These are phyloP conservation scores for Leccinum arenicola DNA, from an alignment of 768 basidiomycete genomes.

Conservation along the genomic window DNA sequence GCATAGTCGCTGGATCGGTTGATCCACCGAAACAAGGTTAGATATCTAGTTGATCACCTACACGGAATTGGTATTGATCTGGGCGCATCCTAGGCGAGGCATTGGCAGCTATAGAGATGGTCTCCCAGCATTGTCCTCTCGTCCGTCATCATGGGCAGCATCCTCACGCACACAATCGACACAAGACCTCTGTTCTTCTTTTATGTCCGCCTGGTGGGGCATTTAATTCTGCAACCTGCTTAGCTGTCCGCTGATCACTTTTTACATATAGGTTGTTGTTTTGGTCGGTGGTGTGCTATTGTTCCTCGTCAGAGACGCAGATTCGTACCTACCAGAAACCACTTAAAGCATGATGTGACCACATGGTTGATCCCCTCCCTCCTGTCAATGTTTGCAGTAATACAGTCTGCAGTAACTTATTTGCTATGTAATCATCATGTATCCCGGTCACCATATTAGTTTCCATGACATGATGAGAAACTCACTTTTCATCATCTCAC, in stretches of 20 bases:
- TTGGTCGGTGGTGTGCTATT: constrained; percentile 13
- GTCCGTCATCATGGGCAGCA: constrained; percentile 29
- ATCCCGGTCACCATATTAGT: no score
- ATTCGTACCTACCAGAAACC: constrained; percentile 16
- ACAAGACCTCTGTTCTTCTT: constrained; percentile 21
- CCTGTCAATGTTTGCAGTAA: neutral
- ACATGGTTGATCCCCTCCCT: no score
- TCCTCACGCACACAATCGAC: constrained; percentile 23
- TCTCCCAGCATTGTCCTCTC: constrained; percentile 20
- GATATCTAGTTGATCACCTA: neutral
- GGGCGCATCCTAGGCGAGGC: constrained; percentile 20
- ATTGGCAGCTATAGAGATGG: constrained; percentile 29
- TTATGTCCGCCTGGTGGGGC: constrained; percentile 21
- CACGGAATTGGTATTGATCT: neutral
- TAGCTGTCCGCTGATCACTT: neutral
- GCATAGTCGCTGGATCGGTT: constrained; percentile 27
- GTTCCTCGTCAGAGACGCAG: constrained; percentile 25
- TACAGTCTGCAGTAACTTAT: no score
- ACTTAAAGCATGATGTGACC: constrained; percentile 4
- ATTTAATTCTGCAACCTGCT: neutral
- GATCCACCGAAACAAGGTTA: constrained; percentile 28
- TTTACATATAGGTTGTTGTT: constrained; percentile 9
- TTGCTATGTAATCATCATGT: no score
- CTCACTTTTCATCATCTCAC: no score
- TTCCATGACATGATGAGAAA: no score